phyloP scores from a whole-genome alignment of 768 basidiomycete genomes.

The Mycena indigotica region DNA sequence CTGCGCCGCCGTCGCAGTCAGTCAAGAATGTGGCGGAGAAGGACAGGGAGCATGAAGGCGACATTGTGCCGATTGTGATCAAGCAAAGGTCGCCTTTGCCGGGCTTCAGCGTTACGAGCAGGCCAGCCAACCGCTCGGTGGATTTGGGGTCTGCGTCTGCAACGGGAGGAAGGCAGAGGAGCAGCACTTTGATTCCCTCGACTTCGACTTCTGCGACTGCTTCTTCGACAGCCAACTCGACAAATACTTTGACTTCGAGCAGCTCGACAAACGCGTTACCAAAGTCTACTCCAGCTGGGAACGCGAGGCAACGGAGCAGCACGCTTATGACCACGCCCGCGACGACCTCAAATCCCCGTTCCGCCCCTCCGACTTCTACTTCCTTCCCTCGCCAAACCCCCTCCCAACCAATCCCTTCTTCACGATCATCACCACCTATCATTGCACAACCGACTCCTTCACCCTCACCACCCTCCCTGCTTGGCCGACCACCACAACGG shows the following conservation, averaged over 20 bases:
- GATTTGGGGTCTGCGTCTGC: too few species aligned
- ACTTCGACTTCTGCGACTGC: conserved; percentile 1
- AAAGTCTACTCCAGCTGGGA: neutral
- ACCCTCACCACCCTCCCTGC: conserved; percentile 30
- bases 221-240: conserved; percentile 1
- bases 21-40: conserved; percentile 8
- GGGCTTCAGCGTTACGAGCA: conserved; percentile 63
- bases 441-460: conserved; percentile 9
- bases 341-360: conserved; percentile 17
- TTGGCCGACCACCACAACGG: conserved; percentile 36
- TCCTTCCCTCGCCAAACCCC: too few species aligned
- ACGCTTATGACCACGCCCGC: conserved; percentile 38
- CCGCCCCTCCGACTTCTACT: conserved; percentile 12
- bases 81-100: conserved; percentile 56
- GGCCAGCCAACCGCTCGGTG: conserved; percentile 55
- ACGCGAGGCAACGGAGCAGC: conserved; percentile 41
- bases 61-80: conserved; percentile 59
- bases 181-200: conserved; percentile 5
- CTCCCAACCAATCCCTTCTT: conserved; percentile 17
- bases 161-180: conserved; percentile 10
- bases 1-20: conserved; percentile 11
- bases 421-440: conserved; percentile 2
- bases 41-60: conserved; percentile 23
- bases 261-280: neutral
- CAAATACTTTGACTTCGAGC: neutral